phyloP scores from a whole-genome alignment of 1,284 basidiomycete genomes.

The Singerocomus rubriflavus region DNA sequence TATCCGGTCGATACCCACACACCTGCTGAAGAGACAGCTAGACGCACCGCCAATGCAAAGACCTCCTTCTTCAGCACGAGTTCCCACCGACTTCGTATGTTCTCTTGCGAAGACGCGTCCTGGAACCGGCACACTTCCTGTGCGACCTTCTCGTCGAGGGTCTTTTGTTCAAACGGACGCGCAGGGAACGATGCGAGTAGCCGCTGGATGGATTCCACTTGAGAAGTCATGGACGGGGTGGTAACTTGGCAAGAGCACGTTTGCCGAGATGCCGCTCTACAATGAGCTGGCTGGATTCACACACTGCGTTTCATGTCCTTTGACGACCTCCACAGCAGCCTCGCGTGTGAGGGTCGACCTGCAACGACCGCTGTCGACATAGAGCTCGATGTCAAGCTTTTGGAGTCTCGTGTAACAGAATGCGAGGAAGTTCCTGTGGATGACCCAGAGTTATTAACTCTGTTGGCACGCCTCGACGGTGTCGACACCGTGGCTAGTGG shows the following conservation, averaged over 20 bases:
- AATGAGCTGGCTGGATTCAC: conserved; percentile 2
- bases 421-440: conserved; percentile 34
- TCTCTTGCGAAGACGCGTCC: conserved; percentile 48
- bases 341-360: background rate
- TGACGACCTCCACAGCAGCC: conserved; percentile 12
- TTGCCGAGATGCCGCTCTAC: conserved; percentile 28
- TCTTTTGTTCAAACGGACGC: conserved; percentile 43
- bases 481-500: conserved; percentile 54
- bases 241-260: background rate
- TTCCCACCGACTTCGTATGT: conserved; percentile 69
- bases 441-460: conserved; percentile 33
- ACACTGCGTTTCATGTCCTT: conserved; percentile 29
- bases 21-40: background rate
- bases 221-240: conserved; percentile 23
- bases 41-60: conserved; percentile 63
- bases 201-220: conserved; percentile 34
- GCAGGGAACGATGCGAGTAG: conserved; percentile 54
- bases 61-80: conserved; percentile 64
- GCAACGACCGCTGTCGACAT: conserved; percentile 7
- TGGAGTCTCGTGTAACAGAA: conserved; percentile 38
- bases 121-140: conserved; percentile 45
- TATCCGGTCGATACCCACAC: background rate
- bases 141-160: conserved; percentile 49
- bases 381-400: conserved; percentile 36
- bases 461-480: conserved; percentile 49